These are phyloP conservation scores for Lepraria neglecta DNA, from an alignment of 495 filamentous ascomycete genomes.

Conservation along the genomic window DNA sequence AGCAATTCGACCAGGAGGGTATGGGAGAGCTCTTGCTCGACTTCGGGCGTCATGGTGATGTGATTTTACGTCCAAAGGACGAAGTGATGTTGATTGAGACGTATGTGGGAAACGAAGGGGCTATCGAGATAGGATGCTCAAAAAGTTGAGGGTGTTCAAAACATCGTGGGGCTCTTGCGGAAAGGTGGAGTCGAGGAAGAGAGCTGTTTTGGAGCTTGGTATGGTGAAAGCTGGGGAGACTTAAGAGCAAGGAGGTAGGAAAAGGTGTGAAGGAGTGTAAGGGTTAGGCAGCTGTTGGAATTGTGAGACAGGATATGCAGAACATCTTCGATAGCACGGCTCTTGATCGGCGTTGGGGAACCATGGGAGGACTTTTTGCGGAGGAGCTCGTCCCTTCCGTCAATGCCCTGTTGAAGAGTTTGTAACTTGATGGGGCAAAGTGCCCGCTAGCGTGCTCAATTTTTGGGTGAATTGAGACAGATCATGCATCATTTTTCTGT, in stretches of 20 bases:
- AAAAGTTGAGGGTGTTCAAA: not conserved
- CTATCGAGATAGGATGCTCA: not conserved
- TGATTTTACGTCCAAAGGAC: slow-evolving; percentile 32
- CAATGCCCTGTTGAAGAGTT: not conserved
- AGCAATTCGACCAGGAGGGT: slow-evolving; percentile 96
- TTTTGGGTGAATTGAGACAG: not conserved
- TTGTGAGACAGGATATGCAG: not conserved
- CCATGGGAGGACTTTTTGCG: not conserved
- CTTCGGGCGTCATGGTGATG: slow-evolving; percentile 85
- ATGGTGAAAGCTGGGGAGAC: not conserved
- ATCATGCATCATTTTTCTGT: slow-evolving; percentile 10
- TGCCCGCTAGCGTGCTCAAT: not conserved
- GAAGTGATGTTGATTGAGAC: not conserved
- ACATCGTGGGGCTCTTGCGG: not conserved
- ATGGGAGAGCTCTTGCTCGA: slow-evolving; percentile 97
- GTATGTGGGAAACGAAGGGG: not conserved
- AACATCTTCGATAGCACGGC: not conserved
- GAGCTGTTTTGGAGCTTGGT: not conserved
- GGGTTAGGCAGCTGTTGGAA: not conserved
- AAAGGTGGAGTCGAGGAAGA: not conserved
- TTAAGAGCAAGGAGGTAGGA: not conserved
- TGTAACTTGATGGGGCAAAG: not conserved
- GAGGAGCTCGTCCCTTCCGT: slow-evolving; percentile 9
- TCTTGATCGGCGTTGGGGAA: slow-evolving; percentile 1
- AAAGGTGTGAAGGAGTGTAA: not conserved